Conservation (phyloP, 257 asterid species). For the Cruciata laevipes region DNA sequence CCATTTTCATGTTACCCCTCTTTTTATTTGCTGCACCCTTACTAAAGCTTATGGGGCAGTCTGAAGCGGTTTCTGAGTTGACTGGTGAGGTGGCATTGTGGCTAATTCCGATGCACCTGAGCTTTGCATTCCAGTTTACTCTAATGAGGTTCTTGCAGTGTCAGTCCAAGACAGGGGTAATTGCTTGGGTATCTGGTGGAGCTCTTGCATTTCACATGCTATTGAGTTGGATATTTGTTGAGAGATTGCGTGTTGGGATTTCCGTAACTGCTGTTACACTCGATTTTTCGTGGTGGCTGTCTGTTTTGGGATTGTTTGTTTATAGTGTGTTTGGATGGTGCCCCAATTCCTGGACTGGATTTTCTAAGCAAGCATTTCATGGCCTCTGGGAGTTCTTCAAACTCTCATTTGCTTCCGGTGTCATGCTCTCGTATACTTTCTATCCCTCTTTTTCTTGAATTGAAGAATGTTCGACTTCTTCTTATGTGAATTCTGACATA, state of each 20-base stretch:
- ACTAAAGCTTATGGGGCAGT: constrained; percentile 39
- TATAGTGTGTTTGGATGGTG: constrained; percentile 46
- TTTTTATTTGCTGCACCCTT: constrained; percentile 38
- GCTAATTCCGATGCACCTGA: constrained; percentile 61
- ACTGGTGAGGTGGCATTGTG: constrained; percentile 49
- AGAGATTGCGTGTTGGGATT: constrained; percentile 42
- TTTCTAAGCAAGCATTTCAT: constrained; percentile 40
- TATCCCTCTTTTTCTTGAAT: background rate
- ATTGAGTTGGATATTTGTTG: constrained; percentile 42
- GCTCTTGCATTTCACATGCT: constrained; percentile 35
- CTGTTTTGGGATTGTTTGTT: constrained; percentile 37
- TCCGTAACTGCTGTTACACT: constrained; percentile 45
- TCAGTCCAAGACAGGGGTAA: constrained; percentile 42
- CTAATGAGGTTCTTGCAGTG: constrained; percentile 57
- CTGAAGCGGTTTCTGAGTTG: constrained; percentile 33
- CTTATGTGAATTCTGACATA: background rate
- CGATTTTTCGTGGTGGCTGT: constrained; percentile 61
- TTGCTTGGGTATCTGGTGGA: constrained; percentile 42
- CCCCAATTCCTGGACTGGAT: constrained; percentile 53
- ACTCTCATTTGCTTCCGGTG: constrained; percentile 54
- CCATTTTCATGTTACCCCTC: constrained; percentile 39
- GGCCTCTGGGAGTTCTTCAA: constrained; percentile 54
- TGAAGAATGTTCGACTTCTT: background rate
- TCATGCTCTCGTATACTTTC: constrained; percentile 46
- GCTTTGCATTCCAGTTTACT: constrained; percentile 48